Evolutionary conservation across 2,329 filamentous ascomycete species (phyloP).

Genomic region (Ceratocystiopsis sp.): DNA sequence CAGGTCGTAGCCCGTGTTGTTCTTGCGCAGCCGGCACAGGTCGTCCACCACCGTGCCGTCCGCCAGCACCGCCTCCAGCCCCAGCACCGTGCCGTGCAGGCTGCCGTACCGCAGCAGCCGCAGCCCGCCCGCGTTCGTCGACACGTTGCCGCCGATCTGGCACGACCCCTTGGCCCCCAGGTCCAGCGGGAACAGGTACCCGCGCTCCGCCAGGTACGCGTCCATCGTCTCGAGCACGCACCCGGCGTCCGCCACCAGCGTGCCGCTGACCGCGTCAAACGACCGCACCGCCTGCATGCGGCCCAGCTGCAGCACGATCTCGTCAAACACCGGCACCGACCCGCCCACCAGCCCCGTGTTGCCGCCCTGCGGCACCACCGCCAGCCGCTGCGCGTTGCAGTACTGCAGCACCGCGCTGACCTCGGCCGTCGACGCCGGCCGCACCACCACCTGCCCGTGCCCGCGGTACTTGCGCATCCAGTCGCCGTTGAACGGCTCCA

Average conservation of each 20-base stretch:
- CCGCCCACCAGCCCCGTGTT: constrained; percentile 94
- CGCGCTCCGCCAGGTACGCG: constrained; percentile 63
- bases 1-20: constrained; percentile 96
- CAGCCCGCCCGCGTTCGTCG: constrained; percentile 87
- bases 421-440: constrained; percentile 69
- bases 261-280: constrained; percentile 85
- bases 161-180: constrained; percentile 96
- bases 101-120: constrained; percentile 84
- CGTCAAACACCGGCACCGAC: constrained; percentile 92
- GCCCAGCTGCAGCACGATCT: constrained; percentile 82
- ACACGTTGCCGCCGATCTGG: constrained; percentile 88
- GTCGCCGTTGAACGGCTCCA: constrained; percentile 87
- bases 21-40: constrained; percentile 77
- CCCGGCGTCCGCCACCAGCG: constrained; percentile 79
- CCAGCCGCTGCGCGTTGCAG: constrained; percentile 84
- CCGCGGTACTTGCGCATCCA: constrained; percentile 99
- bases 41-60: constrained; percentile 88
- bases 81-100: constrained; percentile 81
- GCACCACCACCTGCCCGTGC: constrained; percentile 72
- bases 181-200: constrained; percentile 87
- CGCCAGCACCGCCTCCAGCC: constrained; percentile 81
- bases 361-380: constrained; percentile 90
- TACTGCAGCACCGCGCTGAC: constrained; percentile 84
- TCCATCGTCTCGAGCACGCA: constrained; percentile 83
- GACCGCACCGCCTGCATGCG: constrained; percentile 84